Base-by-base conservation (phyloP, 495 filamentous ascomycete genomes). In the Lasiosphaeris hirsuta region DNA sequence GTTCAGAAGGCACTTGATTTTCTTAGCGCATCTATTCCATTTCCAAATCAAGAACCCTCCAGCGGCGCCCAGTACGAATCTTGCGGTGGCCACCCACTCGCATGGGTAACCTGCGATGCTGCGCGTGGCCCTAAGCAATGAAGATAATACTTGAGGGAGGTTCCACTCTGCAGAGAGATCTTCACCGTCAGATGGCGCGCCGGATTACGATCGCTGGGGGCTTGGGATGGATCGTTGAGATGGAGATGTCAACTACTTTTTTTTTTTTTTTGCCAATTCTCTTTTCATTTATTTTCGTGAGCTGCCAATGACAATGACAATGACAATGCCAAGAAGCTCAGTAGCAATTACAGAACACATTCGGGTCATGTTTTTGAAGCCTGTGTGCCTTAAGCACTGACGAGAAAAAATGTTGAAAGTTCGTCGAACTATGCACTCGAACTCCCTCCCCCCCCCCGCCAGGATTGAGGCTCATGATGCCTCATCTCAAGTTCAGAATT, bases 181-280 rank as follows among this genome's bases (percentile, higher is more conserved):
- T 74, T 73, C 72, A 72, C 77, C 76, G 75, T 75, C 76, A 72
- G 68, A 66, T 79, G 75, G 78, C 78, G 72, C 66, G 73, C 66
- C 75, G 78, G 73, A 75, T 72, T 62, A 81, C 78, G 76, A 68
- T 69, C 71, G 73, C 75, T 75, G 62, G 72, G 74, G 78, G 73
- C 52, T 75, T 76, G 76, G 75, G 71, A 73, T 57, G 55, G 61
- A 66, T 65, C 54, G 64, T 61, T 58, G 72, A 77, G 75, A 74
- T 75, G 75, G 76, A 66, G 76, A 71, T 62, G 74, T 69, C 72
- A 57, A 78, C 76, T 72, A 51, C 61, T 62, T 60, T 68, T 71
- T 72, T 69, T 62, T 60, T 68, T 71, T 72, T 69, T 69, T 66
- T 68, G 62, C 59, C 64, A 46, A 54, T 69, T 56, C 58, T 68